Percentiles rank a stretch among this genome's conserved stretches.
phyloP scores from a whole-genome alignment of 495 filamentous ascomycete genomes.

The Symbiotaphrina buchneri region DNA sequence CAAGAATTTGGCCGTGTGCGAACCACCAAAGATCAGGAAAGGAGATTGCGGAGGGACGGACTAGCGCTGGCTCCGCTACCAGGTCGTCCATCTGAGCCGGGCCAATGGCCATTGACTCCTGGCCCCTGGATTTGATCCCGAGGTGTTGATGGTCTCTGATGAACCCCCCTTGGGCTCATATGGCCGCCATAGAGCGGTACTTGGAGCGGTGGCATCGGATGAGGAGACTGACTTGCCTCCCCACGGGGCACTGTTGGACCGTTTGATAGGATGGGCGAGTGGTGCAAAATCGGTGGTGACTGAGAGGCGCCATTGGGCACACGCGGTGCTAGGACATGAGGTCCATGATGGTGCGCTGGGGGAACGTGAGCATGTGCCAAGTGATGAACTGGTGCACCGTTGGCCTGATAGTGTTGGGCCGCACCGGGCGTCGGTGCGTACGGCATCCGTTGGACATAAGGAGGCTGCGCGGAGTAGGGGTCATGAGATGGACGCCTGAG shows the following conservation, averaged over 20 bases:
- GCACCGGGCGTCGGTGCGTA: background rate
- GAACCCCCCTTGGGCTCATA: slow-evolving; percentile 7
- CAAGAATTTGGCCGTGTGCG: too few species aligned
- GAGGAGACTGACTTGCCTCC: slow-evolving; percentile 14
- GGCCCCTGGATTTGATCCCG: slow-evolving; percentile 1
- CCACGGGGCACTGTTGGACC: slow-evolving; percentile 10
- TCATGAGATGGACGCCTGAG: too few species aligned
- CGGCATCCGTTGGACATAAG: background rate
- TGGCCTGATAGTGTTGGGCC: too few species aligned
- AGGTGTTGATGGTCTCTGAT: slow-evolving; percentile 9
- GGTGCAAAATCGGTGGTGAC: too few species aligned
- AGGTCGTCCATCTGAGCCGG: slow-evolving; percentile 16
- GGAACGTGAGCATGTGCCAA: too few species aligned
- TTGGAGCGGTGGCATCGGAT: slow-evolving; percentile 2
- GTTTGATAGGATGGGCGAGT: too few species aligned
- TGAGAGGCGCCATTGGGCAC: too few species aligned
- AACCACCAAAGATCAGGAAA: too few species aligned
- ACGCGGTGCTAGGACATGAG: too few species aligned
- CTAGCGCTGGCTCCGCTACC: slow-evolving; percentile 47
- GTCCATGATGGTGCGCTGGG: too few species aligned
- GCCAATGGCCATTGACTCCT: background rate
- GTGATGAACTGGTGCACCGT: too few species aligned
- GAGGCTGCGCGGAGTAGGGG: too few species aligned
- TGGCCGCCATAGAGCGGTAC: slow-evolving; percentile 4
- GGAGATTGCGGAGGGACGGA: slow-evolving; percentile 51